These are phyloP conservation scores for Leptoxyphium fumago DNA, from an alignment of 2,329 filamentous ascomycete genomes.

Conservation along the genomic window DNA sequence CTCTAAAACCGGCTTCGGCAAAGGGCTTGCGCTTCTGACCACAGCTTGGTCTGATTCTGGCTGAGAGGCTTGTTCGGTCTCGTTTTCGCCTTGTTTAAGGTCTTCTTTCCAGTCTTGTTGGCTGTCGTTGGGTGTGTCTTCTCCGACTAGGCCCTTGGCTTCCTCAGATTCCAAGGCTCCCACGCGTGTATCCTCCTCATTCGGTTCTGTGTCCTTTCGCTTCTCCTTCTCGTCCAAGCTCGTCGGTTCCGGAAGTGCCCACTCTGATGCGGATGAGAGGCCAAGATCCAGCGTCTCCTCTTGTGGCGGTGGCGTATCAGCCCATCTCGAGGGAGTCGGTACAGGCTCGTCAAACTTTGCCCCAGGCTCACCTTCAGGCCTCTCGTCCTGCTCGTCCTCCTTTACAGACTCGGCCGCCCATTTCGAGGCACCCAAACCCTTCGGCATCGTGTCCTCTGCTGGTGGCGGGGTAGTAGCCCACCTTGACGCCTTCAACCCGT, in stretches of 20 bases:
- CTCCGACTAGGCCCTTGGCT: no score
- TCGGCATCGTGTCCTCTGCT: neutral
- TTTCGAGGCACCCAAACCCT: neutral
- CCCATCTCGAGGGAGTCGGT: neutral
- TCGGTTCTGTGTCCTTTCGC: neutral
- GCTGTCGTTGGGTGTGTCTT: no score
- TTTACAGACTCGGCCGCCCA: neutral
- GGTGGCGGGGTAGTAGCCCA: constrained; percentile 15
- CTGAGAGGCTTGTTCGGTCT: no score
- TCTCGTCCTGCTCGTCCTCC: neutral
- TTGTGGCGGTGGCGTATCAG: neutral
- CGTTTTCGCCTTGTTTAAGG: neutral
- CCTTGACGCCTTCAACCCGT: constrained; percentile 16
- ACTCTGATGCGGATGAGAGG: neutral
- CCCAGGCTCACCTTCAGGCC: neutral
- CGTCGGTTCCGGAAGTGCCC: neutral
- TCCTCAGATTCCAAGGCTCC: neutral
- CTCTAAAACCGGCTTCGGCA: constrained; percentile 9
- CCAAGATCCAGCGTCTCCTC: neutral
- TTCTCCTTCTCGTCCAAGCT: constrained; percentile 1
- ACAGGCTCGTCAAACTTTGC: neutral
- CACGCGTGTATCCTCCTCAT: neutral
- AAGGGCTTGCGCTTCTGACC: constrained; percentile 1
- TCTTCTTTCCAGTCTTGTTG: neutral
- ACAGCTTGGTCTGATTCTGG: neutral